Evolutionary conservation across 345 rosid genomes (phyloP), one percentile per base, ranked within the genome.

Genomic region (Salix suchowensis): DNA sequence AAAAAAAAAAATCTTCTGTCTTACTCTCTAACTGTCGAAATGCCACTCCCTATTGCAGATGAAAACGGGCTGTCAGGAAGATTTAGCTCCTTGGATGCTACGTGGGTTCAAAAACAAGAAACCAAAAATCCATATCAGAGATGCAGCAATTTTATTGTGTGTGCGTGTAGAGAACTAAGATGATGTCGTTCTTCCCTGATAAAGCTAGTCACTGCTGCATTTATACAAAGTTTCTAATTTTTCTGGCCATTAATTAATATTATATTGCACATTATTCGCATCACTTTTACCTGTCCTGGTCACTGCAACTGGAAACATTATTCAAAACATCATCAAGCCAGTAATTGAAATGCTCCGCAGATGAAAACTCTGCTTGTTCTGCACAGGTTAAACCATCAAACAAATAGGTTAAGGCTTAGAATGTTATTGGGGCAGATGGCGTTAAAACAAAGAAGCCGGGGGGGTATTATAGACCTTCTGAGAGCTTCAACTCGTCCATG

Each of bases 21-120:
- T 76, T 24, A 74, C 67, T 80, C 94, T 94, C 89, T 90, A 82
- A 75, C 90, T 67, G 91, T 89, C 11, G 97, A 90, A 81, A 92
- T 91, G 50, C 91, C 87, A 46, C 86, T 87, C 71, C 89, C 85
- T 32, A 82, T 79, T 18, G 85, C 75, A 73, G 91, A 77, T 60
- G 98, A 90, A 82, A 96, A 96, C 2, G 98, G 97, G 86, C 96
- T 93, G 76, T 96, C 97, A 0, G 99, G 99, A 79, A 93, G 93
- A 74, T 90, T 90, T 82, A 39, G 87, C 73, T 78, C 88, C 93
- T 76, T 87, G 90, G 82, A 81, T 87, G 85, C 90, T 55, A 78
- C 82, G 73, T 28, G 61, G 44, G 34, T 8, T 32, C 30, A 46
- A 76, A n/a, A n/a, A 65, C 61, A 26, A 70, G 11, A 61, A 23